Evolutionary conservation across 306 rosid genomes (phyloP).

Genomic region (Prinsepia uniflora): DNA sequence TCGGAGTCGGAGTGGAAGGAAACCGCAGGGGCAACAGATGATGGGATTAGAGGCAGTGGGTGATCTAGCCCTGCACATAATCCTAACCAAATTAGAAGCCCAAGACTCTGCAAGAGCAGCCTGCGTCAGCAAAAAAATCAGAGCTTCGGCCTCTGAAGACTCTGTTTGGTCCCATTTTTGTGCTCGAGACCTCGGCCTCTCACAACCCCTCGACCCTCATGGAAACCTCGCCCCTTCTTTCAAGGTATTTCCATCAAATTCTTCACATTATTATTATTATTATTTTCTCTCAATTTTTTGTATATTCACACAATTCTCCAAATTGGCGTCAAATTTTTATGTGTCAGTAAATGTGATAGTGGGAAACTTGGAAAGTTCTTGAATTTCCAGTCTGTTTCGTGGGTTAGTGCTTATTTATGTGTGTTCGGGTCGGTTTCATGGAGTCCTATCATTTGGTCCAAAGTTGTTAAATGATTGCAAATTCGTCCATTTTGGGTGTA

Average conservation of each 20-base stretch:
- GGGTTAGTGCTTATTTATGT: background rate
- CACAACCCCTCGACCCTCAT: slow-evolving; percentile 48
- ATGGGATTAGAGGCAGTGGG: slow-evolving; percentile 65
- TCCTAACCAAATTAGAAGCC: slow-evolving; percentile 48
- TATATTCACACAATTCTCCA: too few species aligned
- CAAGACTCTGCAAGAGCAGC: slow-evolving; percentile 51
- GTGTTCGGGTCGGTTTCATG: background rate
- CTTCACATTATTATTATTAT: background rate
- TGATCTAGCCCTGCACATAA: slow-evolving; percentile 51
- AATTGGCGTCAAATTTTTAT: background rate
- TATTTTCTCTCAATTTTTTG: too few species aligned
- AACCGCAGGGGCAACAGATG: too few species aligned
- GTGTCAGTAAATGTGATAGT: background rate
- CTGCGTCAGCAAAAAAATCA: slow-evolving; percentile 51
- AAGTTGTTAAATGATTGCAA: background rate
- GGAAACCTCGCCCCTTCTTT: slow-evolving; percentile 63
- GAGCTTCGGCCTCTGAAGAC: slow-evolving; percentile 59
- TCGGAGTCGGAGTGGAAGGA: too few species aligned
- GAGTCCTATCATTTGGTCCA: slow-evolving; percentile 1
- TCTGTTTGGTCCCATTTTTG: slow-evolving; percentile 63
- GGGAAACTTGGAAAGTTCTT: background rate
- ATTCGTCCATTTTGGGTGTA: background rate
- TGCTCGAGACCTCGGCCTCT: slow-evolving; percentile 47
- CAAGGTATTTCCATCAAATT: slow-evolving; percentile 38
- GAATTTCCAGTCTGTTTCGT: background rate